Conservation (phyloP, 1,139 yeast genomes). For the Candida sp. region DNA sequence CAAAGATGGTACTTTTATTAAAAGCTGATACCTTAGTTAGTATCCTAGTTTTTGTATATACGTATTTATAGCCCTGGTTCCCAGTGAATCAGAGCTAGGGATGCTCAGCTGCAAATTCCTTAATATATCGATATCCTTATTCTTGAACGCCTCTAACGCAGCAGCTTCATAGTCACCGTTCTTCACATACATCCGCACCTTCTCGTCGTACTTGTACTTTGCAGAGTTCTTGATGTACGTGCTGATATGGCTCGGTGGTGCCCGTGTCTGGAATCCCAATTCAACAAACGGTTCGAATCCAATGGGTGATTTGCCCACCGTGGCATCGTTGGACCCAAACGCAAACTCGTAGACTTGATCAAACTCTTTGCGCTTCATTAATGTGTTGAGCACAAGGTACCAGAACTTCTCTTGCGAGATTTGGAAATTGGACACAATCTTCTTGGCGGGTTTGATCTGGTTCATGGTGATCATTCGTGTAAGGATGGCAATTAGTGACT, state of each 20-base stretch:
- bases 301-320: conserved; percentile 64
- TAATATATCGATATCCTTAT: conserved; percentile 48
- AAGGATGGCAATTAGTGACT: conserved; percentile 62
- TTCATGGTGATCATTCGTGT: conserved; percentile 55
- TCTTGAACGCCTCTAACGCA: conserved; percentile 60
- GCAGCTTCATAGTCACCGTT: conserved; percentile 62
- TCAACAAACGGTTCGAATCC: conserved; percentile 72
- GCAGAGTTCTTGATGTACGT: conserved; percentile 37
- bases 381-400: conserved; percentile 61
- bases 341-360: conserved; percentile 60
- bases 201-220: conserved; percentile 39
- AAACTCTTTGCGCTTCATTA: conserved; percentile 58
- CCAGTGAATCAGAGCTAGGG: conserved; percentile 21
- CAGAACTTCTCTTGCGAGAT: conserved; percentile 68
- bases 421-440: conserved; percentile 63
- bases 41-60: conserved; percentile 36
- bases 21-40: conserved; percentile 19
- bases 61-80: conserved; percentile 24
- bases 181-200: conserved; percentile 52
- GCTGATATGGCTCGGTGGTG: conserved; percentile 42
- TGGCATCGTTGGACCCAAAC: conserved; percentile 26
- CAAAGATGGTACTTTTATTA: conserved; percentile 42
- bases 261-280: conserved; percentile 53
- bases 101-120: conserved; percentile 9
- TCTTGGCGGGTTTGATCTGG: conserved; percentile 62